These are phyloP conservation scores for Argentina anserina DNA, from an alignment of 306 rosid genomes.

Conservation along the genomic window DNA sequence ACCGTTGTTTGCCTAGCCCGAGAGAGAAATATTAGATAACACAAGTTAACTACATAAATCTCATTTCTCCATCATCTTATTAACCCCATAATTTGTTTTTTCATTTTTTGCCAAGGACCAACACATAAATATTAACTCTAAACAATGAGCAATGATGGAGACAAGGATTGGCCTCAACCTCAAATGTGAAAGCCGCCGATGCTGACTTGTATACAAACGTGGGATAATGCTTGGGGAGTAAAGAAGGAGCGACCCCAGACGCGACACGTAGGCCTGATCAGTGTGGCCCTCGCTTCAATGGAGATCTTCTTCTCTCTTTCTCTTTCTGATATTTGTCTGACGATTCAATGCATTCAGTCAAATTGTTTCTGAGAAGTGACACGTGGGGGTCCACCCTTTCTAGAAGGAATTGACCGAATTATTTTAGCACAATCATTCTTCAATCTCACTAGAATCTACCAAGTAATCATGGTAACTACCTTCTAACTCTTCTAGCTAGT, in stretches of 20 bases:
- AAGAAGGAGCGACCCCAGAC: not conserved
- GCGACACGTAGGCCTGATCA: not conserved
- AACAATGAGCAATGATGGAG: no score
- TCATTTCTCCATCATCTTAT: no score
- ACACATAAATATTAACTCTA: no score
- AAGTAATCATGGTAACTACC: not conserved
- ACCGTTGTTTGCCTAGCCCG: no score
- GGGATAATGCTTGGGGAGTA: not conserved
- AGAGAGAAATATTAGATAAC: no score
- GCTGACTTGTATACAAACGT: not conserved
- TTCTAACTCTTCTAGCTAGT: no score
- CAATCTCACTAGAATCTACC: no score
- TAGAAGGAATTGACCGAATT: slow-evolving; percentile 1
- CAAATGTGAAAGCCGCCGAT: not conserved
- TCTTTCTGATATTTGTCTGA: not conserved
- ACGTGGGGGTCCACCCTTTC: slow-evolving; percentile 9
- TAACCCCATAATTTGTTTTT: no score
- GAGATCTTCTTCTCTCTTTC: not conserved
- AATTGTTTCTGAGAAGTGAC: not conserved
- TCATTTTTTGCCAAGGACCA: no score
- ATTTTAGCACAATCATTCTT: no score
- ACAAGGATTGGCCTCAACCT: no score
- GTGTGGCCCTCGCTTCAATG: not conserved
- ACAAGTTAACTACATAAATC: no score
- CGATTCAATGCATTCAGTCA: not conserved